Conservation (phyloP, 257 asterid genomes). For the Solanum clarkiae region DNA sequence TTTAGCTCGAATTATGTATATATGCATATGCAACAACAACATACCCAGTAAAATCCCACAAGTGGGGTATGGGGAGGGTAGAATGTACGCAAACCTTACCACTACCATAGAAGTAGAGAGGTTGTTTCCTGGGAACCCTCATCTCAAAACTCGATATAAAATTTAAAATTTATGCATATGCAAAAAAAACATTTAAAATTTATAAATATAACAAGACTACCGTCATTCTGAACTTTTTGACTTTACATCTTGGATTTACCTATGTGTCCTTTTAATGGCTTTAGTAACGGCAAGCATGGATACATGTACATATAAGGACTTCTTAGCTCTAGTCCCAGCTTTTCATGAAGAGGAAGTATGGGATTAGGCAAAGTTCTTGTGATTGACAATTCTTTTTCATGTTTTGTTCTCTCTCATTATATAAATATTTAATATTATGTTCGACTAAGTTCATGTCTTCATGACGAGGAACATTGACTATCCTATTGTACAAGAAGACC, state of each 20-base stretch:
- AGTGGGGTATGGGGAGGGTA: too few relatives aligned
- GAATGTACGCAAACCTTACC: too few relatives aligned
- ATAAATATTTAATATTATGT: not conserved
- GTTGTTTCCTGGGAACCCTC: too few relatives aligned
- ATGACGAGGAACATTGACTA: not conserved
- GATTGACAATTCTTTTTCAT: not conserved
- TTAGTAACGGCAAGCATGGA: not conserved
- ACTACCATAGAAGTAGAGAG: too few relatives aligned
- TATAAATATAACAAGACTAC: not conserved
- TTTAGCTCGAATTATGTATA: not conserved
- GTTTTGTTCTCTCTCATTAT: not conserved
- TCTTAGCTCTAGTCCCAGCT: not conserved
- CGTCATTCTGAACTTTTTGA: not conserved
- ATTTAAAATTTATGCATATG: not conserved
- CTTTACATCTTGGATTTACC: not conserved
- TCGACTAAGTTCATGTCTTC: not conserved
- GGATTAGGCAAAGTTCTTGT: not conserved
- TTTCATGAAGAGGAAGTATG: not conserved
- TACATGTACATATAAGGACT: not conserved
- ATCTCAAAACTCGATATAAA: too few relatives aligned
- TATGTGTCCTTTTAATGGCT: not conserved
- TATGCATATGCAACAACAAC: not conserved
- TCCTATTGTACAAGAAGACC: not conserved
- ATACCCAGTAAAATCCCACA: too few relatives aligned
- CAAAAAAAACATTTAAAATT: not conserved